Percentiles rank a stretch among this genome's conserved stretches.
phyloP scores from a whole-genome alignment of 108 stramenopile genomes.

The Skeletonema marinoi region DNA sequence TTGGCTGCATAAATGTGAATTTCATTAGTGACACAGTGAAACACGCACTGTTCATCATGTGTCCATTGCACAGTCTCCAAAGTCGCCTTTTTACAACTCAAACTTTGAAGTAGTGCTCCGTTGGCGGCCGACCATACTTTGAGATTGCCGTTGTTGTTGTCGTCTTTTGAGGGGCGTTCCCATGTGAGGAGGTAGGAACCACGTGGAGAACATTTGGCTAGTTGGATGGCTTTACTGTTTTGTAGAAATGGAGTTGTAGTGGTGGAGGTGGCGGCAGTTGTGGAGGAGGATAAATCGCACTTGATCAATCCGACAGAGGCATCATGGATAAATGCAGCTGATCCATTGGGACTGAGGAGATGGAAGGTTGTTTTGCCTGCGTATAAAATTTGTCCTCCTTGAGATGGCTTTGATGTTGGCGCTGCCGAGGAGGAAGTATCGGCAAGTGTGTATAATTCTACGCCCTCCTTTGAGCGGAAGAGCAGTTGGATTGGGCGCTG shows the following conservation, averaged over 20 bases:
- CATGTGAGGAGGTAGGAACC: conserved; percentile 89
- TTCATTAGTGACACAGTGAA: conserved; percentile 74
- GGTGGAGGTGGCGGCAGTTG: not conserved
- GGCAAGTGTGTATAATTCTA: conserved; percentile 63
- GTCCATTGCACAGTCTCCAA: conserved; percentile 94
- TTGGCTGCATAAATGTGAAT: conserved; percentile 65
- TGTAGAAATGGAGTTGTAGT: conserved; percentile 31
- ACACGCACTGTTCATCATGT: conserved; percentile 78
- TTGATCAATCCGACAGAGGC: conserved; percentile 61
- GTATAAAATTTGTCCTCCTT: conserved; percentile 51
- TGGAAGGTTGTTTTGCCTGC: conserved; percentile 63
- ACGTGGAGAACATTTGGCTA: conserved; percentile 77
- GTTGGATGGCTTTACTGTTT: conserved; percentile 57
- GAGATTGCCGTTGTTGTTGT: conserved; percentile 54
- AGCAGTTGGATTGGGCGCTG: conserved; percentile 47
- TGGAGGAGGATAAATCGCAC: conserved; percentile 25
- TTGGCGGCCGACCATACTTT: conserved; percentile 73
- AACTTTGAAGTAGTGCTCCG: conserved; percentile 62
- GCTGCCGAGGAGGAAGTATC: conserved; percentile 14
- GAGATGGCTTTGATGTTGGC: conserved; percentile 3
- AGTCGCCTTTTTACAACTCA: conserved; percentile 66
- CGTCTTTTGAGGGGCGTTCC: conserved; percentile 54
- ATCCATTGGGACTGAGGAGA: conserved; percentile 51
- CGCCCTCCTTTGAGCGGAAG: conserved; percentile 72
- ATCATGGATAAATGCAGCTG: conserved; percentile 56